phyloP scores from a whole-genome alignment of 164 flowering plant genomes.

The Vitis riparia region DNA sequence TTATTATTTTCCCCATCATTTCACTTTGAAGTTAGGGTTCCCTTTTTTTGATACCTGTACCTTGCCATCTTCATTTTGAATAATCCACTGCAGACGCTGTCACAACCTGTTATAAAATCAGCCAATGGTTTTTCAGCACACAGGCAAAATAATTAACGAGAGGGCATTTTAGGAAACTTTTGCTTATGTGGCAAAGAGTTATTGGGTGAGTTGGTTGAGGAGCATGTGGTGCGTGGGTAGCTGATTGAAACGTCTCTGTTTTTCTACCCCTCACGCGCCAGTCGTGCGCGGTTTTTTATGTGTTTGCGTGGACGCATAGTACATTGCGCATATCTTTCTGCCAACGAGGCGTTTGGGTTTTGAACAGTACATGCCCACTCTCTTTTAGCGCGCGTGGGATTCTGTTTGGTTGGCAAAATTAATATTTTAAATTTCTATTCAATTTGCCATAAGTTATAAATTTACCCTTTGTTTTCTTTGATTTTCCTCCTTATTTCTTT shows the following conservation, averaged over 20 bases:
- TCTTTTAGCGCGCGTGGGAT: background rate
- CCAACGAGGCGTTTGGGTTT: constrained; percentile 17
- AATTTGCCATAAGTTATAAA: no score
- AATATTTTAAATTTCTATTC: no score
- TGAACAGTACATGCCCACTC: background rate
- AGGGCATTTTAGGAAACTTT: background rate
- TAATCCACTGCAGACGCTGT: background rate
- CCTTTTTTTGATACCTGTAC: no score
- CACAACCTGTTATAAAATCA: no score
- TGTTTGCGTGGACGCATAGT: constrained; percentile 3
- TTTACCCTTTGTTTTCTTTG: no score
- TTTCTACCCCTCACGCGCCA: constrained; percentile 2
- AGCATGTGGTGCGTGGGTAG: no score
- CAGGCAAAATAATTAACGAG: no score
- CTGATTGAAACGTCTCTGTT: background rate
- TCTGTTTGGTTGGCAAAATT: no score
- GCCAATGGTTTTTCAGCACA: no score
- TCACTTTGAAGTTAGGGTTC: constrained; percentile 12
- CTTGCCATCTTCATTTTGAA: background rate
- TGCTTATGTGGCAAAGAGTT: no score
- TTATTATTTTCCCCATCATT: constrained; percentile 13
- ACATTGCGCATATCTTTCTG: background rate
- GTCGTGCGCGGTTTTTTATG: constrained; percentile 9
- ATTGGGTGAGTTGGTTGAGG: no score
- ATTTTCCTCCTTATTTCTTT: no score